Evolutionary conservation across 495 filamentous ascomycete species (phyloP), one percentile per base, ranked within the genome.

Genomic region (Aspergillus carlsbadensis): DNA sequence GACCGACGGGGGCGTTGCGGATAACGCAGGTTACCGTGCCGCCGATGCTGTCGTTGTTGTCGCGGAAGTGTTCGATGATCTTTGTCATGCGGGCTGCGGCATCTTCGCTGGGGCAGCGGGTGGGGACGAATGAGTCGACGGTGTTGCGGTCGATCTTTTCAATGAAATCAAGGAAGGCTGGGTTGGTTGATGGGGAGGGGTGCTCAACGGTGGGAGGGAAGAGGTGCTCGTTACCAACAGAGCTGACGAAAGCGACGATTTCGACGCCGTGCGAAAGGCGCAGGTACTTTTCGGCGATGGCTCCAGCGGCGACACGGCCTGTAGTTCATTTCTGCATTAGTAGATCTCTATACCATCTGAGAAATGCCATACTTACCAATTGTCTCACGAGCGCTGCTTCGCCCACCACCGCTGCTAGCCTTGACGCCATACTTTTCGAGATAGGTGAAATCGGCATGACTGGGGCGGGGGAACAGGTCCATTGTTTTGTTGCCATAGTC

Each of bases 11-110:
- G 2, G 86, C 83, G 64, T 97, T 96, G 64, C 89, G 85, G 68
- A 98, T 95, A 11, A 98, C 92, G 70, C 94, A 98, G 22, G 91
- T 96, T 3, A 98, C 93, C 14, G 91, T 96, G 35, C 94, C 94
- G 54, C 94, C 94, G 61, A 97, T 97, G 74, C 90, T 95, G 78
- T 98, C 93, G 54, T 74, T 59, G 61, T 81, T 80, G 66, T 96
- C 90, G 34, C 87, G 82, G 80, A 86, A 96, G 10, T 84, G 80
- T 57, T 87, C 89, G 62, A 98, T 92, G 51, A 85, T 71, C 18
- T 88, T 80, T 58, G 85, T 87, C 92, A 98, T 98, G 59, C 80
- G 80, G 18, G 73, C 74, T 18, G 84, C 80, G 21, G 79, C 79
- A 13, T 80, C 80, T 42, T 72, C 69, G 66, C 92, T 76, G 7